phyloP scores from a whole-genome alignment of 805 yeast species.

The Kazachstania kunashirensis region DNA sequence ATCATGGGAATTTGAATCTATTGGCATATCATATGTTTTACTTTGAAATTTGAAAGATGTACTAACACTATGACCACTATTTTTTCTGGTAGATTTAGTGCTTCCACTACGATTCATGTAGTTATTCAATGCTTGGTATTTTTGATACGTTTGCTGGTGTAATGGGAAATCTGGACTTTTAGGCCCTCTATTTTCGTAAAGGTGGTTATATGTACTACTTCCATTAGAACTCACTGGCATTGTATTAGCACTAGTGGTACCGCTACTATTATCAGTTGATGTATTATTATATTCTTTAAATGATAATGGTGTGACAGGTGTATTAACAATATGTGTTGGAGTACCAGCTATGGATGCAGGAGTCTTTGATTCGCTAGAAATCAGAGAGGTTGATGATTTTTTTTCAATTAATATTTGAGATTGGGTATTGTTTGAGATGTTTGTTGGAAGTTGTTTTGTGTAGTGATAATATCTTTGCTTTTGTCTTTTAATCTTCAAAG shows the following conservation, averaged over 20 bases:
- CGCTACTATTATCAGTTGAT: constrained; percentile 1
- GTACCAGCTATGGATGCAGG: constrained; percentile 21
- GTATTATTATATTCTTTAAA: constrained; percentile 7
- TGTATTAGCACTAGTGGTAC: constrained; percentile 1
- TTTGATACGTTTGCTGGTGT: constrained; percentile 9
- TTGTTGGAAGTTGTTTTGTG: constrained; percentile 22
- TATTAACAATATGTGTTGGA: constrained; percentile 16
- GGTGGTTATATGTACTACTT: neutral
- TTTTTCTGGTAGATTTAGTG: constrained; percentile 6
- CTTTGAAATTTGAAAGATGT: constrained; percentile 30
- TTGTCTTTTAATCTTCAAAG: constrained; percentile 27
- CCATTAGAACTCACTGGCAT: neutral
- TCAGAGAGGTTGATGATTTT: constrained; percentile 19
- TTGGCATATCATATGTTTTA: constrained; percentile 31
- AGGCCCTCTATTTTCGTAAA: constrained; percentile 11
- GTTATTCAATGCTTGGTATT: neutral
- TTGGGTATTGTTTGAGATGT: constrained; percentile 7
- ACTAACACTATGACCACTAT: constrained; percentile 5
- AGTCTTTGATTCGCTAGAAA: constrained; percentile 21
- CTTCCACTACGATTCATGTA: neutral
- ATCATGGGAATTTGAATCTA: too few relatives aligned
- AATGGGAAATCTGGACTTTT: constrained; percentile 10
- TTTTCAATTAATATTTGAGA: constrained; percentile 20
- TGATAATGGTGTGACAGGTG: constrained; percentile 21
- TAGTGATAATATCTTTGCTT: constrained; percentile 27